phyloP scores from a whole-genome alignment of 2,329 filamentous ascomycete species.

The Nigrospora sphaerica region DNA sequence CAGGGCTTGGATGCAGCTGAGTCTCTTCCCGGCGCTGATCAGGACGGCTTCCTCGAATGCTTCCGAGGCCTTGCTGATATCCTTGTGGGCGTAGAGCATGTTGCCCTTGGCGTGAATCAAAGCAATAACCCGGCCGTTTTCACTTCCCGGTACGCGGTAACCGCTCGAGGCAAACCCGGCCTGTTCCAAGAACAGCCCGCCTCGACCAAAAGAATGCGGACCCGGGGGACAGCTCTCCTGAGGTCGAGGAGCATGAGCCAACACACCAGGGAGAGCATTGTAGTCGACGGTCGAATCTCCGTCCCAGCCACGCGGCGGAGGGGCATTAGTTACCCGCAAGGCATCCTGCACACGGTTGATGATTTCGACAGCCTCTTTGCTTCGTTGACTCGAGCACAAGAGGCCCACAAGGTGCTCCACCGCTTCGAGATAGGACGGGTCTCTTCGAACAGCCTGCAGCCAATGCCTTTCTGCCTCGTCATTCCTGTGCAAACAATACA shows the following conservation, averaged over 20 bases:
- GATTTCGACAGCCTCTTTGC: constrained; percentile 76
- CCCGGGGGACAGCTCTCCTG: too few species aligned
- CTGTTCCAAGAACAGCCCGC: constrained; percentile 1
- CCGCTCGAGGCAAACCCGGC: constrained; percentile 67
- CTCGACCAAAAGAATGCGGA: too few species aligned
- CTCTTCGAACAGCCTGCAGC: constrained; percentile 73
- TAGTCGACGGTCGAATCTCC: too few species aligned
- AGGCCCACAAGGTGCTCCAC: constrained; percentile 90
- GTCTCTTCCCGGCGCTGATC: constrained; percentile 69
- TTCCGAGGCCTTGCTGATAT: constrained; percentile 71
- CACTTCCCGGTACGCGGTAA: constrained; percentile 74
- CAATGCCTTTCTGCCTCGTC: constrained; percentile 82
- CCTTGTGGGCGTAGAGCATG: constrained; percentile 85
- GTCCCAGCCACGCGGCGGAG: too few species aligned
- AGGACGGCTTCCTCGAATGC: constrained; percentile 94
- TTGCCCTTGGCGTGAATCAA: constrained; percentile 97
- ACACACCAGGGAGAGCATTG: too few species aligned
- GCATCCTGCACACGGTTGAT: constrained; percentile 79
- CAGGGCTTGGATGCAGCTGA: constrained; percentile 66
- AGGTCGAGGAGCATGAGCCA: too few species aligned
- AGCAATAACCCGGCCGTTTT: constrained; percentile 90
- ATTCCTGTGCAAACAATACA: constrained; percentile 75
- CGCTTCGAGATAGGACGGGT: constrained; percentile 87
- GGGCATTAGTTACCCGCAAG: constrained; percentile 38
- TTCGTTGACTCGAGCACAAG: constrained; percentile 73